Conservation (phyloP, 2,329 filamentous ascomycete genomes). For the Ophiocordyceps sinensis region DNA sequence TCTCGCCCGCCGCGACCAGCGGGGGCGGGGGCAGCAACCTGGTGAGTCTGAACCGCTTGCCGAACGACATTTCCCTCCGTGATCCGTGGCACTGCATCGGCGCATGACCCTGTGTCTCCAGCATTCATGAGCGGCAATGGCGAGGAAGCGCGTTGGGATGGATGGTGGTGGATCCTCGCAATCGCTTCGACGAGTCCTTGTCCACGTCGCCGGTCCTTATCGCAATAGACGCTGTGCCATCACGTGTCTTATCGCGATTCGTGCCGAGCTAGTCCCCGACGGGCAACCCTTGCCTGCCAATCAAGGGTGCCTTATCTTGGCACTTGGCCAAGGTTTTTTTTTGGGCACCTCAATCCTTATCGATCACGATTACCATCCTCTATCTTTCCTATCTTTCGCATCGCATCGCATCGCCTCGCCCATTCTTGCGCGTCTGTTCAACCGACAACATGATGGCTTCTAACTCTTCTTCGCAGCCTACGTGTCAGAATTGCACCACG, state of each 20-base stretch:
- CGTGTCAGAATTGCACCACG: constrained; percentile 91
- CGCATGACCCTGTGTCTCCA: background rate
- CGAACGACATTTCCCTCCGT: background rate
- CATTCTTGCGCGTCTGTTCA: constrained; percentile 15
- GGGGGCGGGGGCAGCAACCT: constrained; percentile 23
- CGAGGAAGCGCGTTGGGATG: background rate
- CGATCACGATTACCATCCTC: constrained; percentile 19
- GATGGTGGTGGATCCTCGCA: background rate
- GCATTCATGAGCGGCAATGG: background rate
- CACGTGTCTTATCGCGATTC: constrained; percentile 16
- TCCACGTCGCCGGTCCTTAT: constrained; percentile 1
- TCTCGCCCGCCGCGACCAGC: constrained; percentile 25
- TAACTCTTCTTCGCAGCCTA: constrained; percentile 64
- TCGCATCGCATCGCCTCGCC: too few species aligned
- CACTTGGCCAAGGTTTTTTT: constrained; percentile 16
- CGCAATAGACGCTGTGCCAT: constrained; percentile 8
- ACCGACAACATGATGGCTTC: constrained; percentile 34
- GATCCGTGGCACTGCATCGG: background rate
- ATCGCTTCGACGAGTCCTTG: background rate
- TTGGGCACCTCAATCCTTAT: constrained; percentile 21
- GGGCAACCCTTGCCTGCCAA: constrained; percentile 3
- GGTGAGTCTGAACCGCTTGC: constrained; percentile 16
- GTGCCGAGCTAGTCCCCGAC: constrained; percentile 8
- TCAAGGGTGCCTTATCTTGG: constrained; percentile 17
- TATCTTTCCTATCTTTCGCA: constrained; percentile 11